These are phyloP conservation scores for Yamadazyma scolyti DNA, from an alignment of 805 yeast genomes.

Conservation along the genomic window DNA sequence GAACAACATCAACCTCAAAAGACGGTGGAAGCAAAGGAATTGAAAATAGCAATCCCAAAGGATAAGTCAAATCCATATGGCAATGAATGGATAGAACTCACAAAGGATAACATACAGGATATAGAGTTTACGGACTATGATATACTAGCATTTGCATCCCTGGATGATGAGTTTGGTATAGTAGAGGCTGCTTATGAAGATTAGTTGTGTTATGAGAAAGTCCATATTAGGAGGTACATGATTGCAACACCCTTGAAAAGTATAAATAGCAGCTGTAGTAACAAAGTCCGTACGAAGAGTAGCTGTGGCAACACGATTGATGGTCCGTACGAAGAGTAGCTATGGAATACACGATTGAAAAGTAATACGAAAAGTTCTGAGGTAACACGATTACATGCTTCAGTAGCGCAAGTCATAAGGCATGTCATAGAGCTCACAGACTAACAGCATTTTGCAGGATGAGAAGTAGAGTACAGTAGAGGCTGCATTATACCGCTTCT, in stretches of 20 bases:
- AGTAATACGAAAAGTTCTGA: too few species aligned
- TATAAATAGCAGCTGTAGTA: neutral
- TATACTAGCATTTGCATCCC: slow-evolving; percentile 37
- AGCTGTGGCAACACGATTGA: too few species aligned
- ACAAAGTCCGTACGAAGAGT: slow-evolving; percentile 12
- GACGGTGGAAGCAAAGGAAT: slow-evolving; percentile 15
- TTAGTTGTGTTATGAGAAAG: slow-evolving; percentile 1
- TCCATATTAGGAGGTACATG: neutral
- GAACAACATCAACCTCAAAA: slow-evolving; percentile 11
- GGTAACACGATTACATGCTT: too few species aligned
- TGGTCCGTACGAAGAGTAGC: too few species aligned
- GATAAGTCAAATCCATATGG: slow-evolving; percentile 32
- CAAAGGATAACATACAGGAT: slow-evolving; percentile 24
- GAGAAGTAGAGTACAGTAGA: too few species aligned
- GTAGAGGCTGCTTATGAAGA: slow-evolving; percentile 35
- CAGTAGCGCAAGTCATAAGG: too few species aligned
- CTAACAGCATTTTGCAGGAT: too few species aligned
- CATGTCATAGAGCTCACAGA: too few species aligned
- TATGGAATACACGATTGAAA: too few species aligned
- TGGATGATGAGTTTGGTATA: slow-evolving; percentile 33
- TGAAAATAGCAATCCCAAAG: slow-evolving; percentile 41
- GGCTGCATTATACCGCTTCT: too few species aligned
- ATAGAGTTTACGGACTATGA: slow-evolving; percentile 37
- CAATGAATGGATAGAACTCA: slow-evolving; percentile 32
- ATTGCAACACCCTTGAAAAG: too few species aligned